Evolutionary conservation across 441 rosid genomes (phyloP).

Genomic region (California macrophylla): DNA sequence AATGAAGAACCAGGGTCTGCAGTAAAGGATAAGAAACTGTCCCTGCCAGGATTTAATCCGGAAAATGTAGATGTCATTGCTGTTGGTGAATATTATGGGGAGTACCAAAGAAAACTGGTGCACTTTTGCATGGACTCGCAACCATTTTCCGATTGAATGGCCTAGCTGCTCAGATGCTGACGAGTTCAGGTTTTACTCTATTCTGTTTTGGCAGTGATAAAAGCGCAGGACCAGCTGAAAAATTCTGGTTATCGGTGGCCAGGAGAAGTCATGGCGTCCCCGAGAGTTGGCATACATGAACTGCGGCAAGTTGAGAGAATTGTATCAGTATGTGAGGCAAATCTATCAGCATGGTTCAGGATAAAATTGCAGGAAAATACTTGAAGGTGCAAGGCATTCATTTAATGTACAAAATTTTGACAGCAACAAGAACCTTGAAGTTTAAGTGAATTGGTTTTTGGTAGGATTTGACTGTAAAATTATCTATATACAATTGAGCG

Average conservation of each 20-base stretch:
- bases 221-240: neutral
- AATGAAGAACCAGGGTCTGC: slow-evolving; percentile 39
- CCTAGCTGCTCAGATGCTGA: too few species aligned
- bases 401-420: neutral
- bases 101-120: slow-evolving; percentile 82
- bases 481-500: neutral
- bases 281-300: neutral
- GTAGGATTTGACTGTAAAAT: slow-evolving; percentile 1
- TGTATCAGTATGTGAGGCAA: neutral
- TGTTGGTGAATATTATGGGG: slow-evolving; percentile 72
- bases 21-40: slow-evolving; percentile 19
- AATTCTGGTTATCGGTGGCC: neutral
- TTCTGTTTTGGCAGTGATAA: neutral
- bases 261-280: neutral
- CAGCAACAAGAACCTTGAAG: neutral
- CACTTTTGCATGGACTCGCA: slow-evolving; percentile 89
- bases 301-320: neutral
- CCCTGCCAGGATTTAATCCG: slow-evolving; percentile 57
- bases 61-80: slow-evolving; percentile 71
- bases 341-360: neutral
- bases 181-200: too few species aligned
- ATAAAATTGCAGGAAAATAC: neutral
- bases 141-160: slow-evolving; percentile 52
- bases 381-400: neutral
- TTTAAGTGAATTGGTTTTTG: neutral